Percentiles rank a stretch among this genome's conserved stretches.
phyloP scores from a whole-genome alignment of 495 filamentous ascomycete species.

The Aspergillus incahuasiensis region DNA sequence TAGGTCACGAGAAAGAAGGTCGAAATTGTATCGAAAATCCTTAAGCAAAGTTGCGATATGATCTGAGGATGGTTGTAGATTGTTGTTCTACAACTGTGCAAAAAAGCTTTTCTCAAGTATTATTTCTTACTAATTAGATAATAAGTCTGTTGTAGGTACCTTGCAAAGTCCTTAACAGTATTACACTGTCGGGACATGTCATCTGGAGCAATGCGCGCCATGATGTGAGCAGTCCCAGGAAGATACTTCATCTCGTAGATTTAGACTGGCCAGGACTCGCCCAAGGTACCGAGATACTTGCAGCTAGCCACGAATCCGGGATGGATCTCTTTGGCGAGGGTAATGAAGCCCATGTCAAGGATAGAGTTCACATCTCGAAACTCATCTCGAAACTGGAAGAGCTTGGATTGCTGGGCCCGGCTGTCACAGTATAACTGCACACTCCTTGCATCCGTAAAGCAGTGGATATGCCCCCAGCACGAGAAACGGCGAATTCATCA shows the following conservation, averaged over 20 bases:
- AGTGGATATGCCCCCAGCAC: too few species aligned
- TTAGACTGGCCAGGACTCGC: conserved; percentile 5
- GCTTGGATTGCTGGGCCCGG: conserved; percentile 15
- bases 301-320: conserved; percentile 15
- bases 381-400: too few species aligned
- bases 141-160: neutral
- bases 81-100: conserved; percentile 15
- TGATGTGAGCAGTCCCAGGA: conserved; percentile 14
- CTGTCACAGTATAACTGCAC: conserved; percentile 27
- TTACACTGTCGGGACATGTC: too few species aligned
- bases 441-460: conserved; percentile 25
- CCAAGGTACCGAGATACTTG: conserved; percentile 15
- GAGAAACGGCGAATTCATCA: too few species aligned
- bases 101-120: conserved; percentile 15
- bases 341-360: conserved; percentile 12
- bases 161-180: conserved; percentile 19
- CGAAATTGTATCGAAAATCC: too few species aligned
- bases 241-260: conserved; percentile 21
- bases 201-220: conserved; percentile 11
- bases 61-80: conserved; percentile 5
- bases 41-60: too few species aligned
- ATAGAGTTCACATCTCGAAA: conserved; percentile 17
- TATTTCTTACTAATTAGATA: too few species aligned
- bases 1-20: conserved; percentile 15
- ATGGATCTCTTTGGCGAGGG: conserved; percentile 10